Percentiles rank a stretch among this genome's conserved stretches.
These are phyloP conservation scores for Penicillium ucsense DNA, from an alignment of 495 filamentous ascomycete species.

Conservation along the genomic window DNA sequence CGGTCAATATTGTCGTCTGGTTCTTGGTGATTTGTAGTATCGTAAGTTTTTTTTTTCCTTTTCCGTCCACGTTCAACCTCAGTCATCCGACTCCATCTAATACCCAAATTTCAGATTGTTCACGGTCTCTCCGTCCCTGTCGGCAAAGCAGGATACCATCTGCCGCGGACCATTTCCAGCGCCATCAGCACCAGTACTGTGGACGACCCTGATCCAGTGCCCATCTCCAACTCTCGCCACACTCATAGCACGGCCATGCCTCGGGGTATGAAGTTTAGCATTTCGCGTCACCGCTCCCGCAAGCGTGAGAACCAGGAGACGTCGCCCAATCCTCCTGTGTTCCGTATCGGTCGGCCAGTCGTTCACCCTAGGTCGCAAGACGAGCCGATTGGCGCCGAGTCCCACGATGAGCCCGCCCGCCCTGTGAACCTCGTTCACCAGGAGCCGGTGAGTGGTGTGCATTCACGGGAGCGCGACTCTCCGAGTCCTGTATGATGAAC, in stretches of 20 bases:
- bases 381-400: constrained; percentile 14
- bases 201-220: constrained; percentile 21
- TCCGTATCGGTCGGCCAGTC: constrained; percentile 41
- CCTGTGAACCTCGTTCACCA: constrained; percentile 22
- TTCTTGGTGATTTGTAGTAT: constrained; percentile 81
- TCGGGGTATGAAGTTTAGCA: constrained; percentile 2
- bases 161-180: constrained; percentile 67
- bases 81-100: neutral
- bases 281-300: constrained; percentile 14
- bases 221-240: constrained; percentile 17
- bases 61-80: too few species aligned
- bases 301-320: constrained; percentile 16
- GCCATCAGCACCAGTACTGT: constrained; percentile 34
- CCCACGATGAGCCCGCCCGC: constrained; percentile 25
- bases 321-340: constrained; percentile 32
- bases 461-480: neutral
- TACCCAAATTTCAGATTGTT: constrained; percentile 47
- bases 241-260: constrained; percentile 33
- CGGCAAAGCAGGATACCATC: constrained; percentile 70
- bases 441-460: neutral
- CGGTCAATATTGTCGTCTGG: constrained; percentile 68
- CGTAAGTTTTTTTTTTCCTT: constrained; percentile 43
- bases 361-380: constrained; percentile 20
- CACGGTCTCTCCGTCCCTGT: constrained; percentile 80
- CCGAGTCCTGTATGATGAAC: neutral